phyloP scores from a whole-genome alignment of 2,329 filamentous ascomycete genomes.

The Fonsecaea multimorphosa region DNA sequence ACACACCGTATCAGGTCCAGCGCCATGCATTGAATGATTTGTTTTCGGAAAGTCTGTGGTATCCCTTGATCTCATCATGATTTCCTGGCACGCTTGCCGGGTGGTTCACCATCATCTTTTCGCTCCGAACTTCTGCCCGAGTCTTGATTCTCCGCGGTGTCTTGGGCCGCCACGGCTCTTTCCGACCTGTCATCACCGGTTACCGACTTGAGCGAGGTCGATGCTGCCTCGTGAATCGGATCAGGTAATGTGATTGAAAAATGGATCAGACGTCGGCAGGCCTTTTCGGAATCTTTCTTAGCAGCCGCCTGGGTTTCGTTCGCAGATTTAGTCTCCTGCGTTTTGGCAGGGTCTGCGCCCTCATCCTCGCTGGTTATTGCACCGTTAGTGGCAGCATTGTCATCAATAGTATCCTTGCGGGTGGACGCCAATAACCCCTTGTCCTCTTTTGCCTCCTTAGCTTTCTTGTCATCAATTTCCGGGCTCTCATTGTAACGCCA shows the following conservation, averaged over 20 bases:
- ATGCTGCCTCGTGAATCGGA: background rate
- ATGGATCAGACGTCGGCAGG: conserved; percentile 16
- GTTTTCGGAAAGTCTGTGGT: background rate
- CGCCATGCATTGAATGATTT: conserved; percentile 13
- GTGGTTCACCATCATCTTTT: conserved; percentile 22
- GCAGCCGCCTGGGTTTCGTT: background rate
- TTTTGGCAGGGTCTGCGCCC: background rate
- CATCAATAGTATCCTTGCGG: background rate
- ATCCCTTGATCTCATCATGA: conserved; percentile 10
- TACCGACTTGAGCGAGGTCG: background rate
- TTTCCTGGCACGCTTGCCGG: conserved; percentile 28
- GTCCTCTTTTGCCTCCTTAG: conserved; percentile 21
- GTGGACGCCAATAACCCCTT: background rate
- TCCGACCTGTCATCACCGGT: background rate
- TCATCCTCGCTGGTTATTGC: background rate
- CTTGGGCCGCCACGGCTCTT: background rate
- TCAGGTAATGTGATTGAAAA: conserved; percentile 31
- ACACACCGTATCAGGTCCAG: background rate
- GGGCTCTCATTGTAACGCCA: conserved; percentile 78
- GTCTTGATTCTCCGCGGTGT: background rate
- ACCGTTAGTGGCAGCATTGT: background rate
- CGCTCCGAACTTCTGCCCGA: conserved; percentile 13
- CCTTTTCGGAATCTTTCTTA: conserved; percentile 2
- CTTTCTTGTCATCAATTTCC: conserved; percentile 43
- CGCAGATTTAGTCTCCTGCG: background rate